Evolutionary conservation across 2,329 filamentous ascomycete species (phyloP).

Genomic region (Sclerotinia sclerotiorum): DNA sequence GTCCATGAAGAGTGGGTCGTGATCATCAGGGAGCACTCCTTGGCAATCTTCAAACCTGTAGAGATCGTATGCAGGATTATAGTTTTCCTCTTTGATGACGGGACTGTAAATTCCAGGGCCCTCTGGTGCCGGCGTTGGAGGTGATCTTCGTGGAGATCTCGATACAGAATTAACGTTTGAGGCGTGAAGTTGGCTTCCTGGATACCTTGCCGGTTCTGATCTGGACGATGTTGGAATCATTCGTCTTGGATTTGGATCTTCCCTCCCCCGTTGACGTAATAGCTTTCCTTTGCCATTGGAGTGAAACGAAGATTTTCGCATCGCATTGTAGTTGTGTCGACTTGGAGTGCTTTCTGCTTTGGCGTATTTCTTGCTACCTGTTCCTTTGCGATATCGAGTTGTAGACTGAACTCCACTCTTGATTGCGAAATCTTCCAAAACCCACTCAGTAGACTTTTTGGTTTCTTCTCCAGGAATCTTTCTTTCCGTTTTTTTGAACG

Average conservation of each 20-base stretch:
- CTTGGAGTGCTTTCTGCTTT: slow-evolving; percentile 7
- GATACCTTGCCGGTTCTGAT: neutral
- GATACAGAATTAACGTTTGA: slow-evolving; percentile 20
- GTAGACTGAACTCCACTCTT: slow-evolving; percentile 78
- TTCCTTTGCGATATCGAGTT: slow-evolving; percentile 69
- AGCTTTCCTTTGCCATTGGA: slow-evolving; percentile 29
- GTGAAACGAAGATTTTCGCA: slow-evolving; percentile 15
- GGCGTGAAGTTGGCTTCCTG: neutral
- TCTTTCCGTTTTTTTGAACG: slow-evolving; percentile 54
- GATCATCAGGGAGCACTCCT: slow-evolving; percentile 34
- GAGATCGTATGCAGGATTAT: slow-evolving; percentile 32
- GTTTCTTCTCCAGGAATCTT: slow-evolving; percentile 48
- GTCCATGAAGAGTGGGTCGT: slow-evolving; percentile 35
- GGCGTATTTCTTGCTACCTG: slow-evolving; percentile 43
- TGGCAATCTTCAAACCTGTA: slow-evolving; percentile 35
- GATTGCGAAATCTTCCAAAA: slow-evolving; percentile 68
- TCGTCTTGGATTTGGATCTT: slow-evolving; percentile 25
- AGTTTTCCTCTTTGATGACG: slow-evolving; percentile 24
- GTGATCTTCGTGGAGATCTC: slow-evolving; percentile 23
- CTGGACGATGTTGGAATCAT: slow-evolving; percentile 1
- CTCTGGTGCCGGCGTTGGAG: slow-evolving; percentile 31
- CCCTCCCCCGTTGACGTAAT: slow-evolving; percentile 28
- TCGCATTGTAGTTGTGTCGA: slow-evolving; percentile 6
- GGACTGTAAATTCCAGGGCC: slow-evolving; percentile 24
- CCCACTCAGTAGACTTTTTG: slow-evolving; percentile 75